Evolutionary conservation across 192 early-diverging fungal species (phyloP), one percentile per base, ranked within the genome.

Genomic region (Backusella sp.): DNA sequence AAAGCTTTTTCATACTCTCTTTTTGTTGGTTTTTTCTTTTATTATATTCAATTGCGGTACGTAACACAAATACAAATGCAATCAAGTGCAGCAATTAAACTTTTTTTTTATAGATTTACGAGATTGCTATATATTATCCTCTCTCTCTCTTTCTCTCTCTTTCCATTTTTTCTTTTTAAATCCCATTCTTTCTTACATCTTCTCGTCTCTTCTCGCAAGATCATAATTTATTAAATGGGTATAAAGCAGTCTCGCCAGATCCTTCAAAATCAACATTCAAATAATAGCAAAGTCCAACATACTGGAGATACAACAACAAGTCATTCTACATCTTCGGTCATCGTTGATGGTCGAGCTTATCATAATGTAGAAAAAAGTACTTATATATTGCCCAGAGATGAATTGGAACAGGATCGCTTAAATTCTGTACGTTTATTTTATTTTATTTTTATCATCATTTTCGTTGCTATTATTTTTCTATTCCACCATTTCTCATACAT

Each of bases 301-400:
- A 41, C n/a, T 39, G 11, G n/a, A 23, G 34, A 35, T 41, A 39
- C 36, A 39, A 8, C 12, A 36, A 39, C 68, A 62, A 62, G 23
- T 39, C 68, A 21, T 23, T 65, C 72, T 23, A 37, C 72, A 65
- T 19, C 52, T 12, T 59, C 72, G 17, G 8, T 73, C 23, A 49
- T 74, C 1, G 42, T 81, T 34, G 71, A 77, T 28, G 79, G 79
- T 19, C 71, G 79, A 65, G 52, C 34, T 17, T 81, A 77, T 52
- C 79, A 81, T 46, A 74, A 77, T 66, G 53, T 81, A 19, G 79
- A 74, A 23, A 56, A 32, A 17, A 74, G 75, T 39, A 41, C 72
- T 12, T 81, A 81, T 73, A 73, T 72, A 34, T 65, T 81, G 49
- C 79, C 79, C 12, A 66, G 76, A 17, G 79, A 81, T 74, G 79